A percentile compares a stretch with the other conserved stretches of the same genome.
Conservation (phyloP, 2,329 filamentous ascomycete species). For the Lasiodiplodia citricola region DNA sequence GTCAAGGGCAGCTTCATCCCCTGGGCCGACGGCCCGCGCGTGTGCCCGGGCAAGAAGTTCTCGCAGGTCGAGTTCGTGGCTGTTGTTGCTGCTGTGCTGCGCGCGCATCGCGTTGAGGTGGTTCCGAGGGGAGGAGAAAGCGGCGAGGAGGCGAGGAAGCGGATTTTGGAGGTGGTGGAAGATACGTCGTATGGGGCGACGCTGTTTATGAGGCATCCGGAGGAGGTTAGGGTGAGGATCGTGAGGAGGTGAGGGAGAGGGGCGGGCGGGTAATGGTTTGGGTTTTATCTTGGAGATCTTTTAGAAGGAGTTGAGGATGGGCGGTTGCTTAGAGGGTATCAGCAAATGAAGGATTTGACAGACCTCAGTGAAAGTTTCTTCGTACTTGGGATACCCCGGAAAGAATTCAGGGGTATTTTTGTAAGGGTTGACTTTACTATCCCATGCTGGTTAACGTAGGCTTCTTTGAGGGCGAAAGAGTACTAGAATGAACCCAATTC, state of each 20-base stretch:
- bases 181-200: conserved; percentile 15
- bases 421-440: neutral
- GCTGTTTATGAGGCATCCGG: conserved; percentile 6
- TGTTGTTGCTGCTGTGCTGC: conserved; percentile 34
- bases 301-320: no score
- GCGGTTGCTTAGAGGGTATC: no score
- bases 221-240: conserved; percentile 3
- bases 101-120: conserved; percentile 30
- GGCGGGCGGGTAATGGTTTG: no score
- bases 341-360: no score
- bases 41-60: conserved; percentile 43
- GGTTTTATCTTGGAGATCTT: no score
- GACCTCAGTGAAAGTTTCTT: no score
- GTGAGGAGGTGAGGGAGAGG: neutral
- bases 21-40: conserved; percentile 39
- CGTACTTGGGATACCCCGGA: no score
- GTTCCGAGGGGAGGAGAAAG: conserved; percentile 27
- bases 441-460: no score
- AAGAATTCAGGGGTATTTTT: no score
- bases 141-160: conserved; percentile 24
- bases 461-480: no score
- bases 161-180: conserved; percentile 27
- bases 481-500: no score
- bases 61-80: conserved; percentile 47
- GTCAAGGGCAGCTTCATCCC: conserved; percentile 32